A percentile compares a stretch with the other conserved stretches of the same genome.
These are phyloP conservation scores for Fusarium sarcochroum DNA, from an alignment of 2,329 filamentous ascomycete genomes.

Conservation along the genomic window DNA sequence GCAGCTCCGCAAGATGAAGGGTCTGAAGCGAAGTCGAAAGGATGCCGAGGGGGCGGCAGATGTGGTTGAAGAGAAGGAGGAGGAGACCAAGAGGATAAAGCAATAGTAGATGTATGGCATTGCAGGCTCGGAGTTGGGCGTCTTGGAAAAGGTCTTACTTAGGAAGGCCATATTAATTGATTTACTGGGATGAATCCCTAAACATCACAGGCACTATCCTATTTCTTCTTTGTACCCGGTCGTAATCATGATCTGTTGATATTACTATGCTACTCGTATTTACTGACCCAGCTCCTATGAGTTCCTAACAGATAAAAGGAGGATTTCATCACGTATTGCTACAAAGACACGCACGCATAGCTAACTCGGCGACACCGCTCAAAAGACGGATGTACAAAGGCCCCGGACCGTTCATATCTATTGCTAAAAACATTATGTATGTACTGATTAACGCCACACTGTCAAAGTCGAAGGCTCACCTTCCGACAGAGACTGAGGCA, in stretches of 20 bases:
- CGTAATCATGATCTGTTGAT: not conserved
- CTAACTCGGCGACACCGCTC: not conserved
- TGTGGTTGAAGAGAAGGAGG: constrained; percentile 57
- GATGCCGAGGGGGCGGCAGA: constrained; percentile 64
- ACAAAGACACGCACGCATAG: too few relatives aligned
- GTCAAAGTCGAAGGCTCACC: constrained; percentile 3
- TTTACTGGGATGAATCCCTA: constrained; percentile 37
- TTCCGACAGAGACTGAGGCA: constrained; percentile 1
- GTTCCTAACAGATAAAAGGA: not conserved
- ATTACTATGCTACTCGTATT: not conserved
- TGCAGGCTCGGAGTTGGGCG: constrained; percentile 51
- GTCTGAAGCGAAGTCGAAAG: constrained; percentile 85
- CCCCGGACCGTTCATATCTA: constrained; percentile 5
- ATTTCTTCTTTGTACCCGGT: not conserved
- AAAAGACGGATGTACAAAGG: not conserved
- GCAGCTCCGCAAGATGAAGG: constrained; percentile 99
- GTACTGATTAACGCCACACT: constrained; percentile 17
- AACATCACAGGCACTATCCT: constrained; percentile 8
- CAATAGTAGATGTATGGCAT: constrained; percentile 47
- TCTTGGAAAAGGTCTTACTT: constrained; percentile 50
- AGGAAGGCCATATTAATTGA: constrained; percentile 47
- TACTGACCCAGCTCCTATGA: not conserved
- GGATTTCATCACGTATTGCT: not conserved
- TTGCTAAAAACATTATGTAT: constrained; percentile 31
- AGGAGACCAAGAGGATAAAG: constrained; percentile 57